phyloP scores from a whole-genome alignment of 345 rosid species.

The Euphorbia pulcherrima region DNA sequence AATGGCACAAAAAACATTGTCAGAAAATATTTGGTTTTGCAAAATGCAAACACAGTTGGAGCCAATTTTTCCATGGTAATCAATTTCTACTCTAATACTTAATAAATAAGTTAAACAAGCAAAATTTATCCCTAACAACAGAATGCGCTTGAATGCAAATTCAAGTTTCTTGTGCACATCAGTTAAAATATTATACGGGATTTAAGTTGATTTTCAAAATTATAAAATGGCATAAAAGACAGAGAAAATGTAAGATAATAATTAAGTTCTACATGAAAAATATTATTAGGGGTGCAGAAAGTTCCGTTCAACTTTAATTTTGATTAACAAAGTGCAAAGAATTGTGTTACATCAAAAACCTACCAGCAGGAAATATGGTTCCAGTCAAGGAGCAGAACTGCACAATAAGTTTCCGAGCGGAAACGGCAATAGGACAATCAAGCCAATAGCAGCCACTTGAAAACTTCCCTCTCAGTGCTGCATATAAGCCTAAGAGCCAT shows the following conservation, averaged over 20 bases:
- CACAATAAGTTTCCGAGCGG: constrained; percentile 89
- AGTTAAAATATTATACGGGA: background rate
- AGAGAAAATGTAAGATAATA: background rate
- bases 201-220: background rate
- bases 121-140: background rate
- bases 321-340: background rate
- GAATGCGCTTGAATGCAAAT: background rate
- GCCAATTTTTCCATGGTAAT: background rate
- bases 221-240: background rate
- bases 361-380: constrained; percentile 70
- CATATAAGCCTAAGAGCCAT: constrained; percentile 75
- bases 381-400: constrained; percentile 90
- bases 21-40: background rate
- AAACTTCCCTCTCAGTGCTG: constrained; percentile 75
- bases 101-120: background rate
- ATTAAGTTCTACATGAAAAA: background rate
- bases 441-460: constrained; percentile 66
- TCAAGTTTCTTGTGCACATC: too few relatives aligned
- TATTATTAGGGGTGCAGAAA: background rate
- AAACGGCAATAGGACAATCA: constrained; percentile 89
- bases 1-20: background rate
- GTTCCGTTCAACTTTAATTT: background rate
- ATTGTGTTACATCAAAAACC: constrained; percentile 10
- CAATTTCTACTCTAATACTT: background rate
- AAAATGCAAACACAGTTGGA: background rate